A percentile compares a stretch with the other conserved stretches of the same genome.
These are phyloP conservation scores for Pichia exigua DNA, from an alignment of 805 yeast species.

Conservation along the genomic window DNA sequence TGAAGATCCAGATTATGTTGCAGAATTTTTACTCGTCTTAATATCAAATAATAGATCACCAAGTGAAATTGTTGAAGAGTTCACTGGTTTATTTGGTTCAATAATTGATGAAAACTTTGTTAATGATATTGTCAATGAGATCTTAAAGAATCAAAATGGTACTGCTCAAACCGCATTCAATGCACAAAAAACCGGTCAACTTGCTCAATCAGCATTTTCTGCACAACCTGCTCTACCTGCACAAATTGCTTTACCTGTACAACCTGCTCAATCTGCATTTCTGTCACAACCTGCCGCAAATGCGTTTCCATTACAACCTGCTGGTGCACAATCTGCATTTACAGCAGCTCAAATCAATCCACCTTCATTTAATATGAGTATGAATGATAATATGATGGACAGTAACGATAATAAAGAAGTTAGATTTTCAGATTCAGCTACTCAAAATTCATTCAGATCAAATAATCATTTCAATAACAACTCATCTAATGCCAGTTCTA, in stretches of 20 bases:
- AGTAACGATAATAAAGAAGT: conserved; percentile 20
- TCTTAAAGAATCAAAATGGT: conserved; percentile 27
- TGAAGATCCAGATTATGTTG: conserved; percentile 53
- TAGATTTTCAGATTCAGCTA: conserved; percentile 21
- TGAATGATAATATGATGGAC: conserved; percentile 5
- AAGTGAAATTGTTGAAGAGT: conserved; percentile 51
- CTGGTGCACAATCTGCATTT: background rate
- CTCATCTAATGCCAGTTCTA: background rate
- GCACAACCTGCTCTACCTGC: conserved; percentile 1
- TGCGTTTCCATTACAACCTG: background rate
- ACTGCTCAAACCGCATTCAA: conserved; percentile 4
- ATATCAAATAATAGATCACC: conserved; percentile 61
- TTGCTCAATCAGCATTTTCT: background rate
- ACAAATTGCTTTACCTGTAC: background rate
- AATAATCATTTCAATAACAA: background rate
- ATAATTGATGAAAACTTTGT: conserved; percentile 53
- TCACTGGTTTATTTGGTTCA: conserved; percentile 53
- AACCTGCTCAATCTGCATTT: background rate
- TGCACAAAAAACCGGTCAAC: conserved; percentile 10
- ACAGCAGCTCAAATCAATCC: background rate
- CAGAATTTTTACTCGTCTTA: conserved; percentile 66
- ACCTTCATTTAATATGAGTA: background rate
- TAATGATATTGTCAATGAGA: conserved; percentile 48
- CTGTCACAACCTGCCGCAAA: background rate
- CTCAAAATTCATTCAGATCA: conserved; percentile 18